Evolutionary conservation across 176 grass and related monocot species (phyloP).

Genomic region (Rhipidocladum racemiflorum): DNA sequence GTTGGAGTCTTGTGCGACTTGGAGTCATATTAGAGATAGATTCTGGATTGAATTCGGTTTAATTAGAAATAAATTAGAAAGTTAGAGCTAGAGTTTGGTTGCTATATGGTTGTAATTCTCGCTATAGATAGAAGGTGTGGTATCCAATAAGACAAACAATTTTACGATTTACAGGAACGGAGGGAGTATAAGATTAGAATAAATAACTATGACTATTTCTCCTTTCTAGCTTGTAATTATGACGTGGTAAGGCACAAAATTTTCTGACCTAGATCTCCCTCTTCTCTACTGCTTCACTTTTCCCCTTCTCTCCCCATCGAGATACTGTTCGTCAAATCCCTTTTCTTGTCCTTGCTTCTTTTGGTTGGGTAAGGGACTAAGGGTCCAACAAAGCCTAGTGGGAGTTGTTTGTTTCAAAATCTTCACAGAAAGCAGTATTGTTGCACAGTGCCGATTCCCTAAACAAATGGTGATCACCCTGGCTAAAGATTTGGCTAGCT

Average conservation of each 20-base stretch:
- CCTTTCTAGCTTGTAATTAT: neutral
- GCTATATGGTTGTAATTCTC: too few relatives aligned
- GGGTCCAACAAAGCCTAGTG: conserved; percentile 48
- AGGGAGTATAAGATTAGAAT: too few relatives aligned
- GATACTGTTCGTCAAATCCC: conserved; percentile 29
- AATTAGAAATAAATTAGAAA: too few relatives aligned
- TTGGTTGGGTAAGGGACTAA: conserved; percentile 50
- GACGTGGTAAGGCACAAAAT: neutral
- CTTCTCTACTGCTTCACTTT: neutral
- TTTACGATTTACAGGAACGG: too few relatives aligned
- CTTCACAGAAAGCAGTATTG: conserved; percentile 13
- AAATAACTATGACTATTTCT: neutral
- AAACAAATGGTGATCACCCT: conserved; percentile 27
- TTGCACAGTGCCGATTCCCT: neutral
- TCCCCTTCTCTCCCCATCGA: neutral
- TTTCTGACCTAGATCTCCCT: neutral
- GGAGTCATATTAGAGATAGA: too few relatives aligned
- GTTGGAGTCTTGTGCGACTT: too few relatives aligned
- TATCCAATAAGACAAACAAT: too few relatives aligned
- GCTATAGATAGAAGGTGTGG: too few relatives aligned
- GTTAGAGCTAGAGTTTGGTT: too few relatives aligned
- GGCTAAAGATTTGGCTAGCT: conserved; percentile 3
- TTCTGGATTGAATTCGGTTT: too few relatives aligned
- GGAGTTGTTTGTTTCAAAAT: conserved; percentile 40
- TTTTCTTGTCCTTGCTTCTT: conserved; percentile 14